Evolutionary conservation across 1,284 basidiomycete genomes (phyloP).

Genomic region (Cystobasidium pallidum): DNA sequence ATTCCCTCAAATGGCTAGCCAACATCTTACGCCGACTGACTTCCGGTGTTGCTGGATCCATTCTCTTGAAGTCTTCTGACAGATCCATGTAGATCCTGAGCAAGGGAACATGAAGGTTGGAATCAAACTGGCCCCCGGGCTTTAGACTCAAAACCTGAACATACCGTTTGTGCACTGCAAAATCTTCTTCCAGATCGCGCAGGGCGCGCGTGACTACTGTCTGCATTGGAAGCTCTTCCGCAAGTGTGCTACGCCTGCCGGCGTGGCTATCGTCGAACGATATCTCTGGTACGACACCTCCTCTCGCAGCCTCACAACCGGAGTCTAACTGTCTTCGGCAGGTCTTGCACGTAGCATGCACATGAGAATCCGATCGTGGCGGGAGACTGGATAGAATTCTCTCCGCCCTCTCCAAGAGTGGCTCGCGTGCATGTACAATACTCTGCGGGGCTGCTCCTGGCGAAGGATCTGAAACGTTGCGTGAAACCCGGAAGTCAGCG

Average conservation of each 20-base stretch:
- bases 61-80: slow-evolving; percentile 82
- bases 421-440: not conserved
- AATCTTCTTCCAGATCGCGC: slow-evolving; percentile 48
- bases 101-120: not conserved
- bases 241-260: not conserved
- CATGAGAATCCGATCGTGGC: slow-evolving; percentile 12
- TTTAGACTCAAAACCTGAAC: slow-evolving; percentile 49
- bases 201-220: slow-evolving; percentile 43
- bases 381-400: slow-evolving; percentile 41
- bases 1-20: slow-evolving; percentile 80
- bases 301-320: not conserved
- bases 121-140: not conserved
- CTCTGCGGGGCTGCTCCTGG: not conserved
- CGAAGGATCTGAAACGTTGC: slow-evolving; percentile 4
- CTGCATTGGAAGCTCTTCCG: slow-evolving; percentile 40
- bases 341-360: slow-evolving; percentile 1
- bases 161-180: slow-evolving; percentile 60
- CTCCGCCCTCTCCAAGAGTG: slow-evolving; percentile 41
- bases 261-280: slow-evolving; percentile 13
- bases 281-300: not conserved
- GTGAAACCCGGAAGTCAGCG: slow-evolving; percentile 12
- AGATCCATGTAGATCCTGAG: slow-evolving; percentile 80
- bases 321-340: slow-evolving; percentile 10
- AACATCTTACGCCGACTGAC: slow-evolving; percentile 76
- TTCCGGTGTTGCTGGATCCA: slow-evolving; percentile 75